Base-by-base conservation (phyloP, 371 early-diverging fungal genomes). In the Cladochytrium tenue region DNA sequence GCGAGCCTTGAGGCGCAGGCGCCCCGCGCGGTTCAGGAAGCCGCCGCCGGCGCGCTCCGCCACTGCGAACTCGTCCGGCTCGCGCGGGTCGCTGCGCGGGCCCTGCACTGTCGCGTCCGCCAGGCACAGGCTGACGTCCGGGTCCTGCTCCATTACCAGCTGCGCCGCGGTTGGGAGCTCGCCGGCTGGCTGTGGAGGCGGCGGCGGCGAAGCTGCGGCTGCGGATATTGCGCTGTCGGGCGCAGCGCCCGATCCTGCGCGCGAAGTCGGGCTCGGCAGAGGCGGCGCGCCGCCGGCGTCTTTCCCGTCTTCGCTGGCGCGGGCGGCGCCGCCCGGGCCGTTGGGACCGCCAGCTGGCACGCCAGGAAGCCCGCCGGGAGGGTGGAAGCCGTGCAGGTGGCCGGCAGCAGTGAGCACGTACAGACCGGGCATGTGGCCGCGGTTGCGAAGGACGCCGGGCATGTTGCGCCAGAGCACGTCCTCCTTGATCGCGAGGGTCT, bases 361-460 rank as follows among this genome's bases (percentile, higher is more conserved):
- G n/a, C 43, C 43, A 7, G 43, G 43, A 43, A 43, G 43, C 20
- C 43, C 43, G 43, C 20, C 20, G 7, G 43, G 43, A 13, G 43
- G 43, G 20, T 43, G 43, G 43, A 81, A 67, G 10, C 67, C 69
- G 56, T 81, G 82, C 57, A 81, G 63, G 62, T 70, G 78, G 25
- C 76, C 76, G 30, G 75, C 68, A 0, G 69, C 62, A 3, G 79
- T 76, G 34, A 81, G 67, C 2, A 79, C 78, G 27, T 67, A 74
- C 58, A 69, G 56, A 15, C 59, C 57, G 4, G 73, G 64, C 65
- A 76, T 77, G 67, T 67, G 78, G 13, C 68, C 55, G 57, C 71
- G 70, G 30, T 68, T 70, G 26, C 73, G 56, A 34, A 70, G 53
- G 36, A 70, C 60, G n/a, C 72, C 72, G 13, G 71, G 60, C n/a